Conservation (phyloP, 768 basidiomycete species). For the Tylopilus vinaceipallidus region DNA sequence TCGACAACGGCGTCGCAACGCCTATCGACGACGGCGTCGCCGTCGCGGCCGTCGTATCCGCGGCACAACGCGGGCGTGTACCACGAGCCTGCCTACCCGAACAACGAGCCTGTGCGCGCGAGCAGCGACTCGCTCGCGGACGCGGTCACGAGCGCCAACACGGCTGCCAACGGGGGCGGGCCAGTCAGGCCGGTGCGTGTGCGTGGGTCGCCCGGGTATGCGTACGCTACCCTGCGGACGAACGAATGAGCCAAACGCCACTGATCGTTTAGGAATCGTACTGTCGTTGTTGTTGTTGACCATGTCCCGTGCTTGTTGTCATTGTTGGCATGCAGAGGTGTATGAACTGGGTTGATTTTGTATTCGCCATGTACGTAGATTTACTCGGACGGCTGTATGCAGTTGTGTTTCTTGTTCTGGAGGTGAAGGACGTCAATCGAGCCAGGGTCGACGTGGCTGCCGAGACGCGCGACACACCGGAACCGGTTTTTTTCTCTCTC, state of each 20-base stretch:
- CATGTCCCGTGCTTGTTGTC: too few relatives aligned
- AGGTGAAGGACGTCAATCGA: too few relatives aligned
- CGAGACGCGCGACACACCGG: too few relatives aligned
- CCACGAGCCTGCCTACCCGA: conserved; percentile 20
- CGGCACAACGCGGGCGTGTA: conserved; percentile 25
- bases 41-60: conserved; percentile 13
- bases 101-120: conserved; percentile 25
- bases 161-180: conserved; percentile 23
- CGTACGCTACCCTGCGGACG: conserved; percentile 14
- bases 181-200: conserved; percentile 19
- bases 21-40: too few relatives aligned
- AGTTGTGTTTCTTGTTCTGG: too few relatives aligned
- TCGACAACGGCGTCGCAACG: too few relatives aligned
- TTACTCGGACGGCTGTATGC: too few relatives aligned
- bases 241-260: conserved; percentile 13
- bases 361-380: conserved; percentile 3
- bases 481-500: too few relatives aligned
- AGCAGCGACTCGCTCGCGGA: conserved; percentile 30
- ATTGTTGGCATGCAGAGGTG: too few relatives aligned
- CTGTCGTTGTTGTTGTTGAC: conserved; percentile 1
- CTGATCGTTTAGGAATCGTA: too few relatives aligned
- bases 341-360: conserved; percentile 15
- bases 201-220: conserved; percentile 18
- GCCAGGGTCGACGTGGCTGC: too few relatives aligned
- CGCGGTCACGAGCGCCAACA: conserved; percentile 24